Conservation (phyloP, 495 filamentous ascomycete species). For the Neohortaea acidophila region DNA sequence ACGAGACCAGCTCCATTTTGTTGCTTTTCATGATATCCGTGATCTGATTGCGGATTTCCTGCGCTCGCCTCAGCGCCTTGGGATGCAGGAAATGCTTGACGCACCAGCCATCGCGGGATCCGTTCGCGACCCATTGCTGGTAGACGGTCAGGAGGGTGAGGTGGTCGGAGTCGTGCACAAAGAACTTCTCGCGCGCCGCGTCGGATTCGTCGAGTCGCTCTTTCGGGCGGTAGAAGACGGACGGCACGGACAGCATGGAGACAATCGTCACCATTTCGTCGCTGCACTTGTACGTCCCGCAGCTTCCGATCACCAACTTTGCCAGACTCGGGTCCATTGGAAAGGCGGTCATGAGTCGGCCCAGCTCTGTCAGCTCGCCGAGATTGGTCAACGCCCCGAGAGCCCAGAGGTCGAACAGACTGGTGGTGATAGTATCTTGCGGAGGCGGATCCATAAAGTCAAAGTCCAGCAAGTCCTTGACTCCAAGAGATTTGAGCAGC, state of each 20-base stretch:
- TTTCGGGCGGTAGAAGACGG: constrained; percentile 93
- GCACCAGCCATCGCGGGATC: constrained; percentile 83
- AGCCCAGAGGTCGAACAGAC: constrained; percentile 95
- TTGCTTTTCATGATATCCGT: constrained; percentile 89
- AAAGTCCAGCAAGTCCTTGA: constrained; percentile 90
- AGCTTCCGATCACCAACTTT: constrained; percentile 80
- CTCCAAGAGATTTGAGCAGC: constrained; percentile 83
- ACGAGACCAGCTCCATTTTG: constrained; percentile 74
- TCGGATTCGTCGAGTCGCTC: constrained; percentile 96
- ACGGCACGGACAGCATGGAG: constrained; percentile 92
- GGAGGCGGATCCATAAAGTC: constrained; percentile 99
- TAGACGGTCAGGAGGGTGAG: constrained; percentile 92
- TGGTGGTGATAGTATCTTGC: constrained; percentile 94
- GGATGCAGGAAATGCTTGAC: constrained; percentile 81
- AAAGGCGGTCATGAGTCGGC: constrained; percentile 88
- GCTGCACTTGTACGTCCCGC: constrained; percentile 75
- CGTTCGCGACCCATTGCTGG: constrained; percentile 86
- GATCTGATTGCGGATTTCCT: constrained; percentile 87
- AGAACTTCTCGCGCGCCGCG: constrained; percentile 94
- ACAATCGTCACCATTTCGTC: constrained; percentile 98
- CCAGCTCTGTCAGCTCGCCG: constrained; percentile 76
- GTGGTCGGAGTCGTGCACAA: constrained; percentile 94
- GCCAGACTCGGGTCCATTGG: constrained; percentile 92
- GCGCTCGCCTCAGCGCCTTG: constrained; percentile 76
- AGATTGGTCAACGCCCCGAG: constrained; percentile 87